phyloP scores from a whole-genome alignment of 257 asterid genomes.

The Plectranthus barbatus region DNA sequence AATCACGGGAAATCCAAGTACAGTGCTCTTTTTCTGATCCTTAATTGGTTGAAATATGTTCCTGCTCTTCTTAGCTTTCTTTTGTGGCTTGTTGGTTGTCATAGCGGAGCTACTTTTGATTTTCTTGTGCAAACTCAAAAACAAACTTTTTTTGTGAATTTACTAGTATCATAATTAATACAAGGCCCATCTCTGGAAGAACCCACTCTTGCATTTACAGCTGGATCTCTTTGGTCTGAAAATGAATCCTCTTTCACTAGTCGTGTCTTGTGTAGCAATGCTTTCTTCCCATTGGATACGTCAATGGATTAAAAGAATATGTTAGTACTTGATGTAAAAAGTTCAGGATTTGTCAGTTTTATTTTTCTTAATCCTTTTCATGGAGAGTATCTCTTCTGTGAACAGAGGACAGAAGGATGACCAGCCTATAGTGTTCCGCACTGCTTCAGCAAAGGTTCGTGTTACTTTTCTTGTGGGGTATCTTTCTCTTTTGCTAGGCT shows the following conservation, averaged over 20 bases:
- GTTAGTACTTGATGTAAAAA: neutral
- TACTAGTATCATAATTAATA: neutral
- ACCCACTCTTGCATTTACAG: neutral
- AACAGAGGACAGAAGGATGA: slow-evolving; percentile 73
- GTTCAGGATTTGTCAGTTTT: neutral
- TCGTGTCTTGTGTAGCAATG: neutral
- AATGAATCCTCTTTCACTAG: no score
- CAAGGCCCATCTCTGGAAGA: neutral
- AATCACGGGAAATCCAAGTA: slow-evolving; percentile 59
- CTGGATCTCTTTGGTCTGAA: neutral
- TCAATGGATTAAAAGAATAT: neutral
- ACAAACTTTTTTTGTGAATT: neutral
- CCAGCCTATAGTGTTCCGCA: slow-evolving; percentile 72
- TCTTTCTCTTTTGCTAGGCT: neutral
- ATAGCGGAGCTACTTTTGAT: slow-evolving; percentile 1
- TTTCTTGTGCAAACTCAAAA: neutral
- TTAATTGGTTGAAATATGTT: neutral
- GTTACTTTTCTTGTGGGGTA: neutral
- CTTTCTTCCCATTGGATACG: neutral
- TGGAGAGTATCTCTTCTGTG: slow-evolving; percentile 23
- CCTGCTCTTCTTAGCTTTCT: neutral
- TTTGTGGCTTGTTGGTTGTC: slow-evolving; percentile 11
- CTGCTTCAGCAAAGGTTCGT: slow-evolving; percentile 80
- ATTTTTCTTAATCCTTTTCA: no score
- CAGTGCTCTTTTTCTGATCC: slow-evolving; percentile 14